A percentile compares a stretch with the other conserved stretches of the same genome.
Conservation (phyloP, 2,329 filamentous ascomycete species). For the Xylariaceae sp. region DNA sequence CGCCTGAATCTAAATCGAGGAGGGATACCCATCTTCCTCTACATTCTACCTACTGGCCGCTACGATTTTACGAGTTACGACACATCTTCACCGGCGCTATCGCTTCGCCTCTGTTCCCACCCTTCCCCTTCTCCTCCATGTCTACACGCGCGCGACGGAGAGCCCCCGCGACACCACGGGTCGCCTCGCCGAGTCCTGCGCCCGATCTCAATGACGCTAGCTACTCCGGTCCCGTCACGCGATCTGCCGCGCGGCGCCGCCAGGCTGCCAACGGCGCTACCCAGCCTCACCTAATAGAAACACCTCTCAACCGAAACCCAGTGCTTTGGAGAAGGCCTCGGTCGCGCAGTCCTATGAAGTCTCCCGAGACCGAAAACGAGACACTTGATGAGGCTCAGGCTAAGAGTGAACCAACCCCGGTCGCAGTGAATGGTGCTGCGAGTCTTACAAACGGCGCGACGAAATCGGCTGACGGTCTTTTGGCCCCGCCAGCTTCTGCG, state of each 20-base stretch:
- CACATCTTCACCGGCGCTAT: slow-evolving; percentile 54
- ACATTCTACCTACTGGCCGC: slow-evolving; percentile 43
- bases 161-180: slow-evolving; percentile 74
- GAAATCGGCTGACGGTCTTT: slow-evolving; percentile 55
- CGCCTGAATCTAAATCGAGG: slow-evolving; percentile 40
- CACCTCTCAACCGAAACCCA: slow-evolving; percentile 44
- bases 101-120: slow-evolving; percentile 52
- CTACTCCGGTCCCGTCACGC: slow-evolving; percentile 69
- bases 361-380: slow-evolving; percentile 46
- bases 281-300: slow-evolving; percentile 55
- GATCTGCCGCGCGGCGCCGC: slow-evolving; percentile 62
- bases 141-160: slow-evolving; percentile 46
- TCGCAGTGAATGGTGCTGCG: slow-evolving; percentile 27
- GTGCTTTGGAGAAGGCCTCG: slow-evolving; percentile 59
- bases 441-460: slow-evolving; percentile 20
- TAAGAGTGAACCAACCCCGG: slow-evolving; percentile 27
- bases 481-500: slow-evolving; percentile 61
- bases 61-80: slow-evolving; percentile 43
- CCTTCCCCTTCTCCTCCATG: slow-evolving; percentile 50
- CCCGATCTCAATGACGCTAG: slow-evolving; percentile 45
- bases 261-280: slow-evolving; percentile 44
- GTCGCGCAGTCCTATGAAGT: slow-evolving; percentile 62
- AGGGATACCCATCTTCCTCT: slow-evolving; percentile 46
- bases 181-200: slow-evolving; percentile 79
- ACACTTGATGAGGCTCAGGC: slow-evolving; percentile 49